These are phyloP conservation scores for Fraxinus latifolia DNA, from an alignment of 305 asterid genomes.

Conservation along the genomic window DNA sequence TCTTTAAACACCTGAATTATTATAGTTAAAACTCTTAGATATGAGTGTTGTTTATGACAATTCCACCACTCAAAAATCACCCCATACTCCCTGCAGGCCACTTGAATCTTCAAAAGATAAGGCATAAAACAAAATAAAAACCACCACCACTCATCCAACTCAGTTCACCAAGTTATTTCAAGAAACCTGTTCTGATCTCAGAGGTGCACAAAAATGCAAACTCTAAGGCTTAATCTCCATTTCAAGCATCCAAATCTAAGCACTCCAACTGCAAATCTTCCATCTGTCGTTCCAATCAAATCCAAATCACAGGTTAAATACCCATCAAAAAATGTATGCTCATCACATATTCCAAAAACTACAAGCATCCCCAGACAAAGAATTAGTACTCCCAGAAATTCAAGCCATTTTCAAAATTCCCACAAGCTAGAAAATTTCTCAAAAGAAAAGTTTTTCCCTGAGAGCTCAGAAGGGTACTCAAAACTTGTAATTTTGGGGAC, in stretches of 20 bases:
- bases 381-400: background rate
- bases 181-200: conserved; percentile 16
- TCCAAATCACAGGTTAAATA: conserved; percentile 19
- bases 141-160: background rate
- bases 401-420: background rate
- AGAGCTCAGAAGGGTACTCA: conserved; percentile 31
- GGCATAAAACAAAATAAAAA: background rate
- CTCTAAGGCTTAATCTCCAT: conserved; percentile 39
- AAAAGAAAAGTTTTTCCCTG: background rate
- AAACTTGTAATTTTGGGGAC: conserved; percentile 47
- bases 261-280: conserved; percentile 13
- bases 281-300: conserved; percentile 24
- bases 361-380: conserved; percentile 2
- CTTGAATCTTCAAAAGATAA: background rate
- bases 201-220: conserved; percentile 30
- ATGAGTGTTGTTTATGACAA: background rate
- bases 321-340: background rate
- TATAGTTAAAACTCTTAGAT: too few species aligned
- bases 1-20: too few species aligned
- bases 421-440: background rate
- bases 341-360: conserved; percentile 10
- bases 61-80: background rate
- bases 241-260: conserved; percentile 27
- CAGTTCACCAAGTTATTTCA: background rate
- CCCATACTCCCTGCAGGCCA: background rate